These are phyloP conservation scores for Stagonosporopsis tanaceti DNA, from an alignment of 2,329 filamentous ascomycete species.

Conservation along the genomic window DNA sequence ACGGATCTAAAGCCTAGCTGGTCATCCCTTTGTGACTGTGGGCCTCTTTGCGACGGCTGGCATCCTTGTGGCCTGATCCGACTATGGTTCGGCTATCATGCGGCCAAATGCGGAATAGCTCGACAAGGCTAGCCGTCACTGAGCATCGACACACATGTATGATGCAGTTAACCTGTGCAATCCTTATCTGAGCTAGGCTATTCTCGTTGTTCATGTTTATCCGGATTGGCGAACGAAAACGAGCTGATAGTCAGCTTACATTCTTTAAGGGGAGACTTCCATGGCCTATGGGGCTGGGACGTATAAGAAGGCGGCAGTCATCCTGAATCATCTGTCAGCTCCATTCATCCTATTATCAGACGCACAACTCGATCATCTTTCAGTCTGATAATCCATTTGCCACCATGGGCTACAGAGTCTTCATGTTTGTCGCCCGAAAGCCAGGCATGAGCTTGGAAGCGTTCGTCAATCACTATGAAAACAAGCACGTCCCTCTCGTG, in stretches of 20 bases:
- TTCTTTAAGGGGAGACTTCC: no score
- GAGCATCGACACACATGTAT: no score
- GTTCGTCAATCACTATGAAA: conserved; percentile 38
- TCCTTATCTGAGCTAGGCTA: neutral
- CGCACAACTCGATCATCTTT: neutral
- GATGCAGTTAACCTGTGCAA: neutral
- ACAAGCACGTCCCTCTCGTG: conserved; percentile 32
- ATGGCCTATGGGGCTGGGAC: no score
- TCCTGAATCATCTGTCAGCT: neutral
- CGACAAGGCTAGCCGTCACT: no score
- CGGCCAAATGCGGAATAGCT: neutral
- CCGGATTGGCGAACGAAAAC: neutral
- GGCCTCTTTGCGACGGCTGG: no score
- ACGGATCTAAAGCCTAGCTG: no score
- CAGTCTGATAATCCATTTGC: neutral
- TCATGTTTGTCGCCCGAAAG: conserved; percentile 30
- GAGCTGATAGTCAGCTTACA: conserved; percentile 12
- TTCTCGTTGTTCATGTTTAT: neutral
- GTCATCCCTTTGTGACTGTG: no score
- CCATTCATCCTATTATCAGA: neutral
- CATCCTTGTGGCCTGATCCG: neutral
- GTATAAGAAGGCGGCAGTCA: no score
- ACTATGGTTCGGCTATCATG: no score
- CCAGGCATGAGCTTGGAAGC: conserved; percentile 24
- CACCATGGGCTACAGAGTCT: conserved; percentile 30